A percentile compares a stretch with the other conserved stretches of the same genome.
phyloP scores from a whole-genome alignment of 768 basidiomycete species.

The Pluteus cervinus region DNA sequence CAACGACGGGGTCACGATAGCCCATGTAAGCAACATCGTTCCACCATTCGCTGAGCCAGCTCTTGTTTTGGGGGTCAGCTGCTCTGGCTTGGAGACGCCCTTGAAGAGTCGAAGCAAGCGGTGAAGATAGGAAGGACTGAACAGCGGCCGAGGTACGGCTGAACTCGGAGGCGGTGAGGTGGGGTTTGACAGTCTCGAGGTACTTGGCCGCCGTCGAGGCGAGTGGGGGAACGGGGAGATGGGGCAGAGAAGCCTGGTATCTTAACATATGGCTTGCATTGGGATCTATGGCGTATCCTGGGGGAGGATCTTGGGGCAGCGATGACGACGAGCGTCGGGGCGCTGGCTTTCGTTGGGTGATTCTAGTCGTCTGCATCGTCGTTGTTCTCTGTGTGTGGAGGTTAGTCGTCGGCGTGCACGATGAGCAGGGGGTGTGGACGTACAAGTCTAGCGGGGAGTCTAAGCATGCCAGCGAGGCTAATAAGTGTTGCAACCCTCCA shows the following conservation, averaged over 20 bases:
- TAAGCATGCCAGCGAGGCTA: too few relatives aligned
- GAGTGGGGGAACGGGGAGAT: conserved; percentile 80
- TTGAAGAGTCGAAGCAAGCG: conserved; percentile 70
- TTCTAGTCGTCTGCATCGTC: too few relatives aligned
- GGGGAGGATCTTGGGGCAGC: conserved; percentile 17
- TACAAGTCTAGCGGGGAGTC: too few relatives aligned
- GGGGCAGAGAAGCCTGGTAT: conserved; percentile 66
- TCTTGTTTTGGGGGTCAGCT: conserved; percentile 45
- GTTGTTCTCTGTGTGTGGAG: too few relatives aligned
- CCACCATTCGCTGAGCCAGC: conserved; percentile 99
- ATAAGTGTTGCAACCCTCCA: too few relatives aligned
- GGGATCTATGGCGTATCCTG: conserved; percentile 40
- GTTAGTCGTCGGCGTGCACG: too few relatives aligned
- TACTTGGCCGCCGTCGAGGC: conserved; percentile 83
- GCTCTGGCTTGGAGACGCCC: conserved; percentile 72
- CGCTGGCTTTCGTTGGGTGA: too few relatives aligned
- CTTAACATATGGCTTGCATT: conserved; percentile 64
- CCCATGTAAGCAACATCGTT: conserved; percentile 88
- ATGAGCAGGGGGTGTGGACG: too few relatives aligned
- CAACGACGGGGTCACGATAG: conserved; percentile 85
- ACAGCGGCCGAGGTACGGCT: conserved; percentile 53
- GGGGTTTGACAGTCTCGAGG: conserved; percentile 77
- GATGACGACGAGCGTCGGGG: too few relatives aligned
- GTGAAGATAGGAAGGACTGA: conserved; percentile 61
- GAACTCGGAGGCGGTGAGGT: conserved; percentile 61